phyloP scores from a whole-genome alignment of 768 basidiomycete species.

The Suillus brevipes region DNA sequence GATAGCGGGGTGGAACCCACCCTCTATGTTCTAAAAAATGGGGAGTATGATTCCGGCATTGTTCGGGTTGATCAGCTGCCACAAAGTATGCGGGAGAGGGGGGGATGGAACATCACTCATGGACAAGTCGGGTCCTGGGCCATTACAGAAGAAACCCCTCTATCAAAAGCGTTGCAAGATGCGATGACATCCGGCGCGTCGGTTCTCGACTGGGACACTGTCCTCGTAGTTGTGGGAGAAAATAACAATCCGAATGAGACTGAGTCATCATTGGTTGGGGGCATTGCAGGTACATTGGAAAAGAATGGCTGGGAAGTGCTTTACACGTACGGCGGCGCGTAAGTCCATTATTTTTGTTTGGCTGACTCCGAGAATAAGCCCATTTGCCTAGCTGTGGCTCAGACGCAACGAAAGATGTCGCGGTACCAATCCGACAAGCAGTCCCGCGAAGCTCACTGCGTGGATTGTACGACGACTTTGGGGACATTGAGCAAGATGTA shows the following conservation, averaged over 20 bases:
- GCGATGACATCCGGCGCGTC: slow-evolving; percentile 14
- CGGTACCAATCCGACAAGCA: slow-evolving; percentile 35
- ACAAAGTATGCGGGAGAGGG: slow-evolving; percentile 32
- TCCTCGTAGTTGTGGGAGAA: slow-evolving; percentile 19
- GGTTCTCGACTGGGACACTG: slow-evolving; percentile 27
- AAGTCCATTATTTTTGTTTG: slow-evolving; percentile 19
- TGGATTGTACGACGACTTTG: slow-evolving; percentile 42
- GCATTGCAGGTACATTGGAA: slow-evolving; percentile 33
- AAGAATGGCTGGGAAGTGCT: slow-evolving; percentile 42
- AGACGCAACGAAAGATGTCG: slow-evolving; percentile 42
- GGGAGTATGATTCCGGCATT: slow-evolving; percentile 37
- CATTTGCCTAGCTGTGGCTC: slow-evolving; percentile 31
- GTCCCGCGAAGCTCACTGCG: slow-evolving; percentile 34
- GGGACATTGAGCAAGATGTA: slow-evolving; percentile 34
- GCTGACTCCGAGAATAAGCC: slow-evolving; percentile 1
- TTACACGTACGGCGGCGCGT: slow-evolving; percentile 43
- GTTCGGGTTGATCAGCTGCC: slow-evolving; percentile 41
- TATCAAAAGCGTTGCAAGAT: slow-evolving; percentile 19
- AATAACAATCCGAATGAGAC: slow-evolving; percentile 23
- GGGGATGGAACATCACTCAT: slow-evolving; percentile 27
- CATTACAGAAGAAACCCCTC: slow-evolving; percentile 17
- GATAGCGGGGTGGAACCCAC: slow-evolving; percentile 21
- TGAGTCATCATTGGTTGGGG: slow-evolving; percentile 23
- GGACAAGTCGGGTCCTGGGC: slow-evolving; percentile 19
- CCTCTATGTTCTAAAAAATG: slow-evolving; percentile 37